Base-by-base conservation (phyloP, 108 stramenopile species). In the Stephanodiscus triporus region DNA sequence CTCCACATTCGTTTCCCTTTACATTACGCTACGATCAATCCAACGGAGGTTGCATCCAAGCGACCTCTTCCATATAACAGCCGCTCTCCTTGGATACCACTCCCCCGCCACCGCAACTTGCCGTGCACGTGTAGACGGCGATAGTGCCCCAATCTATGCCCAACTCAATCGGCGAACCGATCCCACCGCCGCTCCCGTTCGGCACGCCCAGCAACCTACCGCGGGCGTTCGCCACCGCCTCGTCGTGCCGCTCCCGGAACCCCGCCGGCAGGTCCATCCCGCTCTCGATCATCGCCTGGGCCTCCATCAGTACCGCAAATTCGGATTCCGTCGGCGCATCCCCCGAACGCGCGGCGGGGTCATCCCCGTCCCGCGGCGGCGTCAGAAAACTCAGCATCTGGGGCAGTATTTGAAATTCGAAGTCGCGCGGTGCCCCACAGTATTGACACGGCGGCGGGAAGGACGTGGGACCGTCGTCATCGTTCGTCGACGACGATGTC, bases 371-470 rank as follows among this genome's bases (percentile, higher is more conserved):
- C n/a, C n/a, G n/a, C n/a, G n/a, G n/a, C n/a, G n/a, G n/a, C n/a
- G n/a, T n/a, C n/a, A n/a, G n/a, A n/a, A n/a, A n/a, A n/a, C n/a
- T n/a, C 10, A 95, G 53, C 90, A 95, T 91, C 80, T 95, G 94
- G 1, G 94, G 94, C 88, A 95, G 79, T 68, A 95, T 81, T 74
- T 95, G 94, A 59, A 90, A 92, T 73, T 95, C 94, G 68, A 91
- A 95, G 26, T 76, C 71, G 1, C 94, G 85, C 19, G 67, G 53
- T 27, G 89, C 82, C 14, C 90, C 90, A 69, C 94, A 95, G 29
- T 83, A 83, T 42, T 76, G 68, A 69, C 94, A 95, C 32, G 54
- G 68, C 11, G 78, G 91, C 51, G 80, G 84, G 23, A 81, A 81
- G 1, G 66, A 24, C 37, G 53, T 4, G 10, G 14, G 14, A 16